phyloP scores from a whole-genome alignment of 2,329 filamentous ascomycete species.

The Epichloe coenophiala region DNA sequence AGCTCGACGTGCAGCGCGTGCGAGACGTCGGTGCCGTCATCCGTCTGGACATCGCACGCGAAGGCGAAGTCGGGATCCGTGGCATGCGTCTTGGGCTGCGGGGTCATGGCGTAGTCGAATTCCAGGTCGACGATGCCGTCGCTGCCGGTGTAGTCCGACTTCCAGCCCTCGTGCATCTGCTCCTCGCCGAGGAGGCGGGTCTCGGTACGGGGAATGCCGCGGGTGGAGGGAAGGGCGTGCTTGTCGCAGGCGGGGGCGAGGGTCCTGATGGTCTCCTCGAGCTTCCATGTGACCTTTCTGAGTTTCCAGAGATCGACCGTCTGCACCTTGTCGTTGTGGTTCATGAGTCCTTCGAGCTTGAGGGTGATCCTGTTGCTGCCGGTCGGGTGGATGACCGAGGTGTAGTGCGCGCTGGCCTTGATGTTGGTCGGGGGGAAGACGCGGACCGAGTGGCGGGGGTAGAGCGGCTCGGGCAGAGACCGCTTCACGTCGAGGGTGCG shows the following conservation, averaged over 20 bases:
- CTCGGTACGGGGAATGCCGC: slow-evolving; percentile 62
- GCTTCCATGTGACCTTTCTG: slow-evolving; percentile 81
- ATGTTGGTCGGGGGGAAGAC: slow-evolving; percentile 92
- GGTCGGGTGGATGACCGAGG: slow-evolving; percentile 73
- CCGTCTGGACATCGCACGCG: slow-evolving; percentile 63
- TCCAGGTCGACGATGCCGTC: slow-evolving; percentile 46
- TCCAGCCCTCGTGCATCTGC: slow-evolving; percentile 81
- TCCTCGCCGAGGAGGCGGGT: slow-evolving; percentile 66
- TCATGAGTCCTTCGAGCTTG: slow-evolving; percentile 71
- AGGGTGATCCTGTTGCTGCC: slow-evolving; percentile 68
- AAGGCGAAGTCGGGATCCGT: slow-evolving; percentile 50
- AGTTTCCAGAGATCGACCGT: slow-evolving; percentile 74
- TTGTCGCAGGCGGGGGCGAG: slow-evolving; percentile 68
- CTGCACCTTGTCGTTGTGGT: slow-evolving; percentile 51
- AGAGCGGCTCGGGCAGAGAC: slow-evolving; percentile 58
- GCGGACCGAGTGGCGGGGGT: slow-evolving; percentile 78
- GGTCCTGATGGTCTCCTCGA: slow-evolving; percentile 75
- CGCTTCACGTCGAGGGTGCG: slow-evolving; percentile 63
- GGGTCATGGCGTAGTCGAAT: slow-evolving; percentile 37
- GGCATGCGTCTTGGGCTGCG: slow-evolving; percentile 28
- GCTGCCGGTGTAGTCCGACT: slow-evolving; percentile 46
- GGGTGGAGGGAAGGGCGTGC: slow-evolving; percentile 47
- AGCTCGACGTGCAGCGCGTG: slow-evolving; percentile 86
- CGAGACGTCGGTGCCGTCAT: slow-evolving; percentile 62
- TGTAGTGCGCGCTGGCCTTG: slow-evolving; percentile 70